Percentiles rank a stretch among this genome's conserved stretches.
phyloP scores from a whole-genome alignment of 1,284 basidiomycete species.

The Ceratobasidium sp. region DNA sequence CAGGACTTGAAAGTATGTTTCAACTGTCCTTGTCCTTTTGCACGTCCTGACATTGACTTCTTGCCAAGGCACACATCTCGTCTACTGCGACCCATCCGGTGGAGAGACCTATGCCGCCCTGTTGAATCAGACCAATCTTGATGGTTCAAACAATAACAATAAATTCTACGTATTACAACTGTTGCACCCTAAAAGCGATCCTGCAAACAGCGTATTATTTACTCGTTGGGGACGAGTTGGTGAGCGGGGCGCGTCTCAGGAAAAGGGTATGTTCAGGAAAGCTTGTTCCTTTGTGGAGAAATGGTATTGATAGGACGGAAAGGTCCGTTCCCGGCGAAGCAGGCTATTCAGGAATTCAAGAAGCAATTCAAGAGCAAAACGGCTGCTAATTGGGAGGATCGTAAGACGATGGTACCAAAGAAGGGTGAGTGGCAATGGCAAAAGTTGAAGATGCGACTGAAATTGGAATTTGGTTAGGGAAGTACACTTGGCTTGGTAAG shows the following conservation, averaged over 20 bases:
- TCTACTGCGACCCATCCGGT: constrained; percentile 55
- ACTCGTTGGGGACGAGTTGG: constrained; percentile 68
- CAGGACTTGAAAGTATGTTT: constrained; percentile 58
- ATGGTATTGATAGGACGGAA: constrained; percentile 48
- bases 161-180: constrained; percentile 67
- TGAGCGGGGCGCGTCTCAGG: constrained; percentile 59
- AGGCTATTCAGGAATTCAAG: constrained; percentile 62
- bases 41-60: background rate
- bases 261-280: constrained; percentile 55
- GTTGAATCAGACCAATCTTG: constrained; percentile 69
- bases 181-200: constrained; percentile 59
- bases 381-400: constrained; percentile 58
- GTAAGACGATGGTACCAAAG: constrained; percentile 62
- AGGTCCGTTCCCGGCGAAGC: constrained; percentile 51
- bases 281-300: background rate
- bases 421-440: constrained; percentile 52
- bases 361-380: constrained; percentile 66
- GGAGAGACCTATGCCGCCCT: constrained; percentile 67
- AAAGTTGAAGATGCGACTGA: background rate
- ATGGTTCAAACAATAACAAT: constrained; percentile 39
- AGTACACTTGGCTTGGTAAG: constrained; percentile 66
- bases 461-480: constrained; percentile 50
- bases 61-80: constrained; percentile 60
- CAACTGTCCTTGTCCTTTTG: constrained; percentile 17
- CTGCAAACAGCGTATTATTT: constrained; percentile 54